phyloP scores from a whole-genome alignment of 2,329 filamentous ascomycete species.

The Venturia effusa region DNA sequence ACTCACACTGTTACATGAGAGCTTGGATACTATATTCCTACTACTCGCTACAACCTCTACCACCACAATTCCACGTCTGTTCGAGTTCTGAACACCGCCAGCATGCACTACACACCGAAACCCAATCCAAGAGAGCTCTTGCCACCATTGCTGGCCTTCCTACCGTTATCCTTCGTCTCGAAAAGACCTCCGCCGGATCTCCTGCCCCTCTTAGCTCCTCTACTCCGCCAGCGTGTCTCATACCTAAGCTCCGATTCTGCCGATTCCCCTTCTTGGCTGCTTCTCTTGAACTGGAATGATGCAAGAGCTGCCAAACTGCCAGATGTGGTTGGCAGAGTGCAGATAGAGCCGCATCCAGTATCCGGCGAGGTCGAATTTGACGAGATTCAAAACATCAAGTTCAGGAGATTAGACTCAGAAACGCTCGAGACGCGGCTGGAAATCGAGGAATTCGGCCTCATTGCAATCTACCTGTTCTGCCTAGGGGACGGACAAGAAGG shows the following conservation, averaged over 20 bases:
- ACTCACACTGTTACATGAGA: neutral
- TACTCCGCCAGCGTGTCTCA: constrained; percentile 50
- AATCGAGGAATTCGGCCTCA: constrained; percentile 49
- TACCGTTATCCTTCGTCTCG: constrained; percentile 50
- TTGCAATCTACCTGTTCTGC: constrained; percentile 60
- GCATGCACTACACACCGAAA: constrained; percentile 31
- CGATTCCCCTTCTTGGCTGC: constrained; percentile 48
- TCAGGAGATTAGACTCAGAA: constrained; percentile 61
- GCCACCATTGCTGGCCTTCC: constrained; percentile 52
- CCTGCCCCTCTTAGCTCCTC: constrained; percentile 50
- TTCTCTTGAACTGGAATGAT: constrained; percentile 58
- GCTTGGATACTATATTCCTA: neutral
- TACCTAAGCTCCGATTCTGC: constrained; percentile 45
- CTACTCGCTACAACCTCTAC: neutral
- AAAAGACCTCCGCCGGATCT: constrained; percentile 49
- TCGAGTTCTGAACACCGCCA: neutral
- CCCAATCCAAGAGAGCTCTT: constrained; percentile 47
- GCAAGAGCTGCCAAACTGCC: constrained; percentile 47
- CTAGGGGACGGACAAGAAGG: constrained; percentile 44
- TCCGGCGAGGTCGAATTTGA: constrained; percentile 72
- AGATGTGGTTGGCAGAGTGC: constrained; percentile 49
- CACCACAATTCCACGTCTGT: neutral
- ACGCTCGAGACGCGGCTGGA: constrained; percentile 60
- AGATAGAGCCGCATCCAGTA: constrained; percentile 68
- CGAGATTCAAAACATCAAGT: constrained; percentile 51